These are phyloP conservation scores for Aspergillus flavus DNA, from an alignment of 2,329 filamentous ascomycete species.

Conservation along the genomic window DNA sequence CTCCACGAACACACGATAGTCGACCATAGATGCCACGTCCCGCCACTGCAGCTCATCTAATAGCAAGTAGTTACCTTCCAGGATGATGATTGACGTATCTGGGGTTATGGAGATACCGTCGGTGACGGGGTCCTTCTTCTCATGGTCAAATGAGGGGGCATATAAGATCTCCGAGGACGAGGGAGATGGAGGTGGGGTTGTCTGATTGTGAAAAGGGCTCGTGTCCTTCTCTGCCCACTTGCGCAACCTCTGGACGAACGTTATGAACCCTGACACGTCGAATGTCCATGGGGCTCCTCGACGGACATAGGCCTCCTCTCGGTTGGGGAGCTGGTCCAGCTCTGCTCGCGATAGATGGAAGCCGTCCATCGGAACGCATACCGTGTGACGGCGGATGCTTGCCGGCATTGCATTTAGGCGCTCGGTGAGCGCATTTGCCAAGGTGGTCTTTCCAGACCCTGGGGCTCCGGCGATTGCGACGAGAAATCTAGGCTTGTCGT, in stretches of 20 bases:
- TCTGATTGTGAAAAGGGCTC: neutral
- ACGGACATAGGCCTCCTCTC: neutral
- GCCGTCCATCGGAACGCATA: neutral
- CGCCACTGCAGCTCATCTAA: neutral
- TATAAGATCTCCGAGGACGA: neutral
- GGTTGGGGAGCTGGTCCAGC: neutral
- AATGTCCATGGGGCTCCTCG: neutral
- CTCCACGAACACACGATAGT: neutral
- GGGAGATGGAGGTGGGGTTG: neutral
- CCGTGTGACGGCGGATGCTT: neutral
- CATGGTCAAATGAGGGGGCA: neutral
- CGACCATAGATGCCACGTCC: neutral
- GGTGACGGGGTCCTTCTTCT: neutral
- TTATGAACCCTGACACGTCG: neutral
- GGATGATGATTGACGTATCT: neutral
- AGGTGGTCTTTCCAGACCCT: neutral
- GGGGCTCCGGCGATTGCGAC: neutral
- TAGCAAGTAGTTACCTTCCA: neutral
- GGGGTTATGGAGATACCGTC: neutral
- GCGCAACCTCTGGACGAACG: neutral
- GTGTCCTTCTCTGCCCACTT: neutral
- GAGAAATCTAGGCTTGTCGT: neutral
- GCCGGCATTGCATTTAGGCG: neutral
- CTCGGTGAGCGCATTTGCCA: neutral
- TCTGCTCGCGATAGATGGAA: neutral